Percentiles rank a stretch among this genome's conserved stretches.
phyloP scores from a whole-genome alignment of 108 stramenopile species.

The Skeletonema costatum region DNA sequence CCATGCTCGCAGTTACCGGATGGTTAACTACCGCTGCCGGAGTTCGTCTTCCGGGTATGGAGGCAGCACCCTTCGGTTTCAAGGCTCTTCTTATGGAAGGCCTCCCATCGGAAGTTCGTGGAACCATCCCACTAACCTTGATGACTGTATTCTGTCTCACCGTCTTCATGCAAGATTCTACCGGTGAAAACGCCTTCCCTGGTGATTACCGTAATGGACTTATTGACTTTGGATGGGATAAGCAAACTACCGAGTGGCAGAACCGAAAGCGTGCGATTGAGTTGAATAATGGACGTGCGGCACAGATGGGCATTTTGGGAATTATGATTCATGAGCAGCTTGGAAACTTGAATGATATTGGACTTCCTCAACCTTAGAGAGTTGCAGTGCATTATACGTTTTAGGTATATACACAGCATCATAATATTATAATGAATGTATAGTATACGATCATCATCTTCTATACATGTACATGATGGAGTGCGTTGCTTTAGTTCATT shows the following conservation, averaged over 20 bases:
- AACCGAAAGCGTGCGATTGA: constrained; percentile 62
- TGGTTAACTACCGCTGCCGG: constrained; percentile 27
- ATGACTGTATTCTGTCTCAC: constrained; percentile 62
- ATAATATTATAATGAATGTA: neutral
- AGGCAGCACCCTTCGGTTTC: constrained; percentile 21
- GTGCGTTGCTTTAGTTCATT: no score
- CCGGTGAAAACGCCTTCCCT: constrained; percentile 60
- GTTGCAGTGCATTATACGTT: no score
- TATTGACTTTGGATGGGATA: constrained; percentile 53
- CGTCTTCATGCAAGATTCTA: constrained; percentile 76
- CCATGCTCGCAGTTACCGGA: constrained; percentile 55
- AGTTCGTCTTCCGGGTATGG: constrained; percentile 29
- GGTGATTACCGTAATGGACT: constrained; percentile 55
- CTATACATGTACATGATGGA: neutral
- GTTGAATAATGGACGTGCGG: constrained; percentile 88
- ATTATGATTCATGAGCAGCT: constrained; percentile 67
- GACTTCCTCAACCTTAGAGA: constrained; percentile 20
- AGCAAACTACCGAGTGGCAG: constrained; percentile 33
- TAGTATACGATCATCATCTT: neutral
- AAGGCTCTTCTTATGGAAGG: constrained; percentile 19
- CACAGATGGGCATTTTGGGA: constrained; percentile 84
- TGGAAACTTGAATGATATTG: constrained; percentile 36
- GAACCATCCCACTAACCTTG: constrained; percentile 12
- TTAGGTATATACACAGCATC: neutral
- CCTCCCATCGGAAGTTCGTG: constrained; percentile 17